These are phyloP conservation scores for Polytrichum commune DNA, from an alignment of 225 moss, liverwort and hornwort genomes.

Conservation along the genomic window DNA sequence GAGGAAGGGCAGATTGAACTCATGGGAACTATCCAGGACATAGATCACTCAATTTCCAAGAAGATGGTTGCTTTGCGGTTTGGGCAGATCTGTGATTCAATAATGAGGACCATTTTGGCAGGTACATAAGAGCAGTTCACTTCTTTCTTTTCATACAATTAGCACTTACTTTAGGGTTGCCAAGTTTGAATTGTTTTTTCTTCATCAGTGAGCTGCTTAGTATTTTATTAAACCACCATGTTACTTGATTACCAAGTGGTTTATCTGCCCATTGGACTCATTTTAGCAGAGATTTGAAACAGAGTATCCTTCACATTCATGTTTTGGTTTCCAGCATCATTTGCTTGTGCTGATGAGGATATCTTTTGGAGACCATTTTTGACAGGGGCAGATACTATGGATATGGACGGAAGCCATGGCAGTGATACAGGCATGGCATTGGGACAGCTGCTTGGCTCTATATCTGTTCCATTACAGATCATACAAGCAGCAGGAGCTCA, in stretches of 20 bases:
- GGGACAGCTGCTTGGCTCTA: constrained; percentile 63
- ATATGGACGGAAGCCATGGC: constrained; percentile 30
- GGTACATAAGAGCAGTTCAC: constrained; percentile 24
- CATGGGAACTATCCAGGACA: constrained; percentile 50
- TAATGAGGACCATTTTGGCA: constrained; percentile 43
- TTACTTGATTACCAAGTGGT: too few relatives aligned
- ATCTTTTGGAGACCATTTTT: neutral
- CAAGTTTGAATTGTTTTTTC: too few relatives aligned
- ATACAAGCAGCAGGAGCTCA: constrained; percentile 73
- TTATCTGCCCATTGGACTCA: too few relatives aligned
- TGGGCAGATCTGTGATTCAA: constrained; percentile 45
- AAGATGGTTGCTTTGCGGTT: constrained; percentile 64
- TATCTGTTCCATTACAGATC: constrained; percentile 73
- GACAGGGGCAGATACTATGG: constrained; percentile 63
- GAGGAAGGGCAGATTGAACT: constrained; percentile 26
- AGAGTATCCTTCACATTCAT: too few relatives aligned
- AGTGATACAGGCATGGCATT: constrained; percentile 20
- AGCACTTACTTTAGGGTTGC: too few relatives aligned
- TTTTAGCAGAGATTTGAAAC: too few relatives aligned
- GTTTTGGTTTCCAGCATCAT: too few relatives aligned
- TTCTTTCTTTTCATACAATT: neutral
- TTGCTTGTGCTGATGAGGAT: neutral
- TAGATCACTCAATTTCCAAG: constrained; percentile 53
- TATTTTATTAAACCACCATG: too few relatives aligned
- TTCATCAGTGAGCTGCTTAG: too few relatives aligned